A percentile compares a stretch with the other conserved stretches of the same genome.
Evolutionary conservation across 2,329 filamentous ascomycete genomes (phyloP).

Genomic region (Venturia oleaginea): DNA sequence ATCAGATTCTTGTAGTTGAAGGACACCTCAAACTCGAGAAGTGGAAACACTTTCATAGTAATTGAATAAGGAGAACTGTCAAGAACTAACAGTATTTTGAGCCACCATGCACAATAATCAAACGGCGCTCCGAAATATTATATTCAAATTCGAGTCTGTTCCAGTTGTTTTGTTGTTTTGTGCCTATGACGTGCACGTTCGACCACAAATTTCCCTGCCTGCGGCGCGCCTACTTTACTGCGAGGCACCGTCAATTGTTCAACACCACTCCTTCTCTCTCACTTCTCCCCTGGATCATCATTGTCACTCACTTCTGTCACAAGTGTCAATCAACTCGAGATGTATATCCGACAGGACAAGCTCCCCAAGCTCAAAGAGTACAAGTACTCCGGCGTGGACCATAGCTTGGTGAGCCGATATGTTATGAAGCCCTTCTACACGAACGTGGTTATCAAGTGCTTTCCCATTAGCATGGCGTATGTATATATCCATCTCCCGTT

Average conservation of each 20-base stretch:
- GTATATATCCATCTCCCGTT: constrained; percentile 23
- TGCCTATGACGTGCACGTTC: neutral
- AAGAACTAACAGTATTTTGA: neutral
- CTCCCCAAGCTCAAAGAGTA: constrained; percentile 85
- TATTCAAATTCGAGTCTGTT: neutral
- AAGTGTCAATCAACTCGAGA: constrained; percentile 32
- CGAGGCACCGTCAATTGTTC: neutral
- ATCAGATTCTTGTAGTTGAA: neutral
- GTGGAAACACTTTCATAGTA: neutral
- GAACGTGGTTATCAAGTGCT: constrained; percentile 85
- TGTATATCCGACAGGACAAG: constrained; percentile 93
- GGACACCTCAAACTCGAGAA: neutral
- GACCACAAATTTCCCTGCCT: neutral
- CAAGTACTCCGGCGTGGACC: constrained; percentile 90
- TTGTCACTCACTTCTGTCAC: neutral
- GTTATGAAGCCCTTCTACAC: constrained; percentile 97
- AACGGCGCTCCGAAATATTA: neutral
- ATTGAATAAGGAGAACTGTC: neutral
- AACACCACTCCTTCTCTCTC: neutral
- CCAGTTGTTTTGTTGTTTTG: neutral
- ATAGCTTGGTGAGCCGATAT: constrained; percentile 82
- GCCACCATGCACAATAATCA: neutral
- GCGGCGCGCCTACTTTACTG: neutral
- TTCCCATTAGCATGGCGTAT: constrained; percentile 89
- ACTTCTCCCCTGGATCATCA: neutral